Percentiles rank a stretch among this genome's conserved stretches.
phyloP scores from a whole-genome alignment of 148 eudicot species.

The Chenopodium formosanum region DNA sequence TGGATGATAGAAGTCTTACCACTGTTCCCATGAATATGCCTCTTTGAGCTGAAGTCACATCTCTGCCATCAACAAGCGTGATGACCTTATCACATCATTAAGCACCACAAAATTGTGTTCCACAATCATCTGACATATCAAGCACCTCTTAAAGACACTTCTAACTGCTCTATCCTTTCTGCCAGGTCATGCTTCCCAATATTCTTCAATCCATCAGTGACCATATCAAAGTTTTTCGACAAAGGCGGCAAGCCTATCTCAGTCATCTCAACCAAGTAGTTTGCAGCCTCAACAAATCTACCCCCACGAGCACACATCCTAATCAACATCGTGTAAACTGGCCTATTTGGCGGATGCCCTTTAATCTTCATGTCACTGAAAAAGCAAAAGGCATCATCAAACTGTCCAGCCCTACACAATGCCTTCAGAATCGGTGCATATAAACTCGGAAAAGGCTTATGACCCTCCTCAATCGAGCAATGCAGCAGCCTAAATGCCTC shows the following conservation, averaged over 20 bases:
- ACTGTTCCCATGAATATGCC: not conserved
- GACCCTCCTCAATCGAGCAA: conserved; percentile 84
- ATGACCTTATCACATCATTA: conserved; percentile 1
- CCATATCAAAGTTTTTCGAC: conserved; percentile 85
- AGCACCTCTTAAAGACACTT: conserved; percentile 66
- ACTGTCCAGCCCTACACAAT: conserved; percentile 73
- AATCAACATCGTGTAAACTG: conserved; percentile 83
- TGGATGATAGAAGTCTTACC: conserved; percentile 9
- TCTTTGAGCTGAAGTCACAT: not conserved
- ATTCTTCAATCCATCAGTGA: conserved; percentile 91
- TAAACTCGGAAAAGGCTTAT: conserved; percentile 89
- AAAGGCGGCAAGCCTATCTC: conserved; percentile 67
- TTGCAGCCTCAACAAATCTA: conserved; percentile 84
- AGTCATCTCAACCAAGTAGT: conserved; percentile 95
- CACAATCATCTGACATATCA: conserved; percentile 30
- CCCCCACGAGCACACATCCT: conserved; percentile 91
- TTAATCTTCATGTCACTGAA: conserved; percentile 89
- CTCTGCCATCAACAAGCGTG: not conserved
- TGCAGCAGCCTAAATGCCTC: conserved; percentile 78
- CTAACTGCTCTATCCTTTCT: conserved; percentile 76
- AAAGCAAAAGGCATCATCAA: conserved; percentile 90
- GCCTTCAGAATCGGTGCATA: conserved; percentile 90
- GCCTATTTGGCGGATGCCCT: conserved; percentile 86
- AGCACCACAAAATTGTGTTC: not conserved
- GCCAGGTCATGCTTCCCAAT: conserved; percentile 94